Base-by-base conservation (phyloP, 176 grass and related monocot genomes). In the Secale cereale region DNA sequence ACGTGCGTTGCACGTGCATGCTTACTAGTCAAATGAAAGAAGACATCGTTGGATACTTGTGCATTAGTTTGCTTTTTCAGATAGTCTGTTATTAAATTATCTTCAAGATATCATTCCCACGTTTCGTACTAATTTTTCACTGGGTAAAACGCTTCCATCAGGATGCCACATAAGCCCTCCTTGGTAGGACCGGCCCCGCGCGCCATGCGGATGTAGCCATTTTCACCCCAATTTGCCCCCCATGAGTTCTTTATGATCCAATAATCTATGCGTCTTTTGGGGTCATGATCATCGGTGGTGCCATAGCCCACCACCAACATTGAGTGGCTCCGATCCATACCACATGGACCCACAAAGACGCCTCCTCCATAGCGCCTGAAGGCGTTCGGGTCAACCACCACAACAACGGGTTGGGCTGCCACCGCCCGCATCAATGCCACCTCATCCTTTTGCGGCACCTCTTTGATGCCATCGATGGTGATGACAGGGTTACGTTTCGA, bases 221-320 rank as follows among this genome's bases (percentile, higher is more conserved):
- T 23, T 60, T 94, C 92, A 5, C 92, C 92, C 92, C 92, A 91
- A 0, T 50, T n/a, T 1, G 9, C 7, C 2, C 92, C 81, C 92
- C 89, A 94, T 8, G 87, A 91, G 65, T 94, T 94, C 59, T 86
- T 91, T 27, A 94, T 80, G 19, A 91, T 94, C 92, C 89, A 94
- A 30, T 85, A 91, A 43, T 86, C 71, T 7, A 26, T 29, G 4
- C 67, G 28, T 1, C 31, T 60, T 0, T 17, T 52, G 4, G 23
- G 48, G 48, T 52, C 48, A 52, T 7, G 48, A 16, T 52, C 48
- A 52, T 52, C 7, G 13, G 46, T 60, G 31, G 31, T 20, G 6
- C 85, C 81, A 31, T 87, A 91, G 19, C 85, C 85, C 0, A 91
- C 82, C 1, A 71, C 17, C 4, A 65, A 4, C 28, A 76, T 70